Conservation (phyloP, 345 rosid genomes). For the Salix suchowensis region DNA sequence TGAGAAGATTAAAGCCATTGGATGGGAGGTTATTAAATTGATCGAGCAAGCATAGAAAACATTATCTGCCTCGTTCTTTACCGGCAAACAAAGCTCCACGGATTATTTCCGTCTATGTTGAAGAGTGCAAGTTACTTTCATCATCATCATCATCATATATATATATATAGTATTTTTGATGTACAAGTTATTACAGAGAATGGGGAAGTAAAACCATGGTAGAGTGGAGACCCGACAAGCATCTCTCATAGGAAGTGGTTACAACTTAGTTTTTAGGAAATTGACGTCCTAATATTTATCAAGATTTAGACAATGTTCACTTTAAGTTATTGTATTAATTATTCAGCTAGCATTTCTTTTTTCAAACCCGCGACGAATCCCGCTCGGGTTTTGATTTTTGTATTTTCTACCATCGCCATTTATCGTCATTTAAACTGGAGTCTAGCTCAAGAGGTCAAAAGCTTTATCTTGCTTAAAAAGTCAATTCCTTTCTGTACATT, state of each 20-base stretch:
- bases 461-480: background rate
- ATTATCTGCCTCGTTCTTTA: background rate
- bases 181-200: background rate
- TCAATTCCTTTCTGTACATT: background rate
- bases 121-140: constrained; percentile 4
- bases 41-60: too few relatives aligned
- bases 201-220: background rate
- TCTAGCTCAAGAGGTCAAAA: background rate
- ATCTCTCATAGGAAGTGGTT: background rate
- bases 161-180: too few relatives aligned
- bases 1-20: too few relatives aligned
- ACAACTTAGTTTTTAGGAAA: background rate
- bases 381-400: background rate
- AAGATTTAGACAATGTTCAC: too few relatives aligned
- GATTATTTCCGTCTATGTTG: background rate
- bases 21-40: too few relatives aligned
- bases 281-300: background rate
- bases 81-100: background rate
- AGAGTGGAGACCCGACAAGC: background rate
- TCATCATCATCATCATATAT: too few relatives aligned
- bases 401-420: background rate
- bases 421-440: background rate
- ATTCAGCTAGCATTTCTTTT: too few relatives aligned
- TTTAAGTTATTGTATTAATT: too few relatives aligned
- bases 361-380: too few relatives aligned